Evolutionary conservation across 2,329 filamentous ascomycete genomes (phyloP), one percentile per base, ranked within the genome.

Genomic region (Epichloe baconii): DNA sequence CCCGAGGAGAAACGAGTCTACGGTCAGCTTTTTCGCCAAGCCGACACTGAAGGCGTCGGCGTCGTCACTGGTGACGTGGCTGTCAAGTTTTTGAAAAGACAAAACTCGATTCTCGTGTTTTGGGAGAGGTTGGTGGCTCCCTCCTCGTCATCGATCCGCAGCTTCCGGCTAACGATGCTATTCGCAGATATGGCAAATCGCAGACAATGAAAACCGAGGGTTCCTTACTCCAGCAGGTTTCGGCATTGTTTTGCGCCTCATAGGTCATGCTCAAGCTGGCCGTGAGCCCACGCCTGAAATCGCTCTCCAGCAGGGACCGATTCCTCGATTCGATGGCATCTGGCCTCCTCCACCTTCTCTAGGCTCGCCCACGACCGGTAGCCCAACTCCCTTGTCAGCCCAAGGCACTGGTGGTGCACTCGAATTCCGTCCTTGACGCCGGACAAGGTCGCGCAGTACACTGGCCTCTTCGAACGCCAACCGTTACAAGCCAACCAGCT

Each of bases 21-120:
- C 69, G 88, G 86, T 60, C 88, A 93, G 69, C 83, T 98, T 56
- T 96, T 98, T 71, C 83, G 86, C 67, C 85, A 89, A 62, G 93
- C 93, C 58, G 93, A 98, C 69, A 86, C 85, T 53, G 93, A 96
- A 61, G 86, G 81, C 65, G 84, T 95, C 52, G 89, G 90, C 51
- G 89, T 97, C 57, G 88, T 98, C 36, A 96, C 93, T 17, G 93
- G 93, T 68, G 93, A 98, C 69, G 79, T 94, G 55, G 93, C 93
- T 53, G 90, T 98, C 67, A 88, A 89, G 66, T 97, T 98, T 98
- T 98, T 65, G 90, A 97, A 70, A 93, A 93, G 75, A 97, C 93
- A 44, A 84, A 86, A 59, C 76, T 98, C 47, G 82, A 91, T 55
- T 88, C 90, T 50, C 82, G 87, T 55, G 77, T 93, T 47, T 77